A percentile compares a stretch with the other conserved stretches of the same genome.
These are phyloP conservation scores for Kwoniella botswanensis DNA, from an alignment of 768 basidiomycete species.

Conservation along the genomic window DNA sequence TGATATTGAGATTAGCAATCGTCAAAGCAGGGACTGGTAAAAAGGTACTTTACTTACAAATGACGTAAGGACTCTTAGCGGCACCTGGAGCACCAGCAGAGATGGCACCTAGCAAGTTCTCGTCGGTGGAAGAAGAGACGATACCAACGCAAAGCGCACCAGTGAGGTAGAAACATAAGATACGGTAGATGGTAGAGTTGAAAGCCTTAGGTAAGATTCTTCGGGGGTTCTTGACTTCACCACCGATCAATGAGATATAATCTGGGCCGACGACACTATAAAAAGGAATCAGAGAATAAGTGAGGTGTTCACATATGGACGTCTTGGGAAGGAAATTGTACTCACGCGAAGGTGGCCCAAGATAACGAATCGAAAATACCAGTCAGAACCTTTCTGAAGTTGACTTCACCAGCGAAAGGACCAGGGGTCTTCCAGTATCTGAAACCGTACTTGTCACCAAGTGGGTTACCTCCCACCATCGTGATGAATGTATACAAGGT, in stretches of 20 bases:
- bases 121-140: conserved; percentile 20
- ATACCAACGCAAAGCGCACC: conserved; percentile 29
- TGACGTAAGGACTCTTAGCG: conserved; percentile 33
- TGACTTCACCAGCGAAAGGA: conserved; percentile 25
- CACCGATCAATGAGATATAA: conserved; percentile 33
- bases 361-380: conserved; percentile 30
- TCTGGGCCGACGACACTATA: conserved; percentile 36
- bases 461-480: conserved; percentile 69
- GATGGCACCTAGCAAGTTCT: conserved; percentile 34
- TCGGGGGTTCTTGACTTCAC: conserved; percentile 39
- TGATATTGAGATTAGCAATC: background rate
- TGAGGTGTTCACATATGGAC: too few relatives aligned
- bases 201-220: conserved; percentile 37
- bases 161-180: conserved; percentile 31
- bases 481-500: conserved; percentile 68
- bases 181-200: conserved; percentile 35
- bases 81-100: conserved; percentile 36
- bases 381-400: conserved; percentile 22
- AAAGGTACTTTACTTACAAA: conserved; percentile 10
- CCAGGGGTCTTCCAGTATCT: conserved; percentile 42
- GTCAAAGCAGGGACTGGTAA: too few relatives aligned
- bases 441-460: conserved; percentile 62
- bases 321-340: background rate
- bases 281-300: background rate
- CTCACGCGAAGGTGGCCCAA: conserved; percentile 34